Base-by-base conservation (phyloP, 108 stramenopile species). In the Asterionellopsis glacialis region DNA sequence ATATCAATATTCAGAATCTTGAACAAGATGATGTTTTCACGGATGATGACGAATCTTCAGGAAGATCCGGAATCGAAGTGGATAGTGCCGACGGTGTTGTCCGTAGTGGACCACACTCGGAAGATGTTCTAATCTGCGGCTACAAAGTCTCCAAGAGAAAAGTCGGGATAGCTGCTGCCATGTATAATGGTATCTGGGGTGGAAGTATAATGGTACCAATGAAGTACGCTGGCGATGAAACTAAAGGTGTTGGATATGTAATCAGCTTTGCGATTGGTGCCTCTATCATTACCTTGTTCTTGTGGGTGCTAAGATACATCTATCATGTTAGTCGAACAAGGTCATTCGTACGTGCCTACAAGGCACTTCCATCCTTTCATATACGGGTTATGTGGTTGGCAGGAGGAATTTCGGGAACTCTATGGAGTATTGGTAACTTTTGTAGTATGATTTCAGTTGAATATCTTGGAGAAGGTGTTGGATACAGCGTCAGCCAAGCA, bases 381-480 rank as follows among this genome's bases (percentile, higher is more conserved):
- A 48, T 83, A 53, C 59, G 70, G 27, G 56, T 70, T 38, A 70
- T 89, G 62, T 82, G 81, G 83, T 12, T 75, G 23, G 77, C 77
- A 47, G 87, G 82, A 6, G 58, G 55, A 41, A 12, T 63, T 41
- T 67, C 80, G 4, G 85, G 76, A 51, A 54, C 44, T 53, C 73
- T 63, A 7, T 87, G 63, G 69, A 80, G 64, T 51, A 63, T 93
- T 48, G 91, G 85, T 43, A 93, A 89, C 63, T 81, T 93, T 59
- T 71, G 80, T 14, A 74, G 68, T 45, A 89, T 93, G 51, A 42
- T 93, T 1, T 70, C 88, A 19, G 83, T 87, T 0, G 70, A 80
- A 40, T 73, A 83, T 59, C 74, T 93, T 13, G 91, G 88, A 0
- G 82, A 93, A 68, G 86, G 83, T 22, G 82, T 93, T n/a, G 91